A percentile compares a stretch with the other conserved stretches of the same genome.
phyloP scores from a whole-genome alignment of 148 eudicot species.

The Rhododendron henanense region DNA sequence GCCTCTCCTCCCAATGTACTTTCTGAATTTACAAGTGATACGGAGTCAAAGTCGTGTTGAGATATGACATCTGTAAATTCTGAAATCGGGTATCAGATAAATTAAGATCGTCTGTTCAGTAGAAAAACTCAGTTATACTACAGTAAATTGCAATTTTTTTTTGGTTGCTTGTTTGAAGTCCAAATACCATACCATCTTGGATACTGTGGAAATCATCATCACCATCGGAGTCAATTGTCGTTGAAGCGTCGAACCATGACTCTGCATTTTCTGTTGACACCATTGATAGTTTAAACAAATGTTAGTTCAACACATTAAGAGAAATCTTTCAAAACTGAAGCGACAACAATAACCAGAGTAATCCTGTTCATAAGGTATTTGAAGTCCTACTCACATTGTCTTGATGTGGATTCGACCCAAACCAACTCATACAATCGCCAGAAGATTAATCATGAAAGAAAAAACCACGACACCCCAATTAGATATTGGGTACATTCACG shows the following conservation, averaged over 20 bases:
- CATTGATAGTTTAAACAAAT: not conserved
- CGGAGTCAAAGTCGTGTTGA: slow-evolving; percentile 32
- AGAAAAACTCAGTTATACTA: not conserved
- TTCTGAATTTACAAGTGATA: slow-evolving; percentile 24
- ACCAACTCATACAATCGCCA: not conserved
- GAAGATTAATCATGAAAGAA: not conserved
- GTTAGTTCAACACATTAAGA: not conserved
- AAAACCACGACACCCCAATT: not conserved
- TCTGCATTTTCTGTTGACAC: slow-evolving; percentile 49
- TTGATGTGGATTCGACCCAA: not conserved
- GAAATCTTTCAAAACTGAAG: not conserved
- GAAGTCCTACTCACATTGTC: not conserved
- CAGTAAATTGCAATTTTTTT: not conserved
- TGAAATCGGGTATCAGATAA: slow-evolving; percentile 1
- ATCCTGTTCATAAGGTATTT: not conserved
- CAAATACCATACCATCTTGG: slow-evolving; percentile 48
- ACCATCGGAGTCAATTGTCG: slow-evolving; percentile 50
- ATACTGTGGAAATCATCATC: slow-evolving; percentile 79
- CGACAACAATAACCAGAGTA: not conserved
- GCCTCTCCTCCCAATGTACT: slow-evolving; percentile 13
- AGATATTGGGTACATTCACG: not conserved
- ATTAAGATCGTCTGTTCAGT: not conserved
- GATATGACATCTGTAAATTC: slow-evolving; percentile 52
- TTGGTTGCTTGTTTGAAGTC: not conserved
- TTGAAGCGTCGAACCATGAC: slow-evolving; percentile 55